phyloP scores from a whole-genome alignment of 1,284 basidiomycete species.

The Boletellus sp. region DNA sequence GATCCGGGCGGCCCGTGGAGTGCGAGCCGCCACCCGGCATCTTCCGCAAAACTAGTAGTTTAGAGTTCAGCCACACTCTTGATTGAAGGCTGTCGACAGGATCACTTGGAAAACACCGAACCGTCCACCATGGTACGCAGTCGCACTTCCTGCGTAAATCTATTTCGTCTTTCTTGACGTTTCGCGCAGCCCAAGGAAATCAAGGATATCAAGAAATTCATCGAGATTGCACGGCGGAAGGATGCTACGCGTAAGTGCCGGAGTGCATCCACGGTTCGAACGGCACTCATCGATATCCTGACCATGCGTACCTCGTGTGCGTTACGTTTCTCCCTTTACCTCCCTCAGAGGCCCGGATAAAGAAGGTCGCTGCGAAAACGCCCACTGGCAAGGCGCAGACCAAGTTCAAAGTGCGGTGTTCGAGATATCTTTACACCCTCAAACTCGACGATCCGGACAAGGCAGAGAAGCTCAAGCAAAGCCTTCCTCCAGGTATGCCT shows the following conservation, averaged over 20 bases:
- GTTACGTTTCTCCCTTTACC: neutral
- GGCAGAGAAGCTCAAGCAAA: constrained; percentile 97
- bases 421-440: constrained; percentile 96
- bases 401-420: constrained; percentile 99
- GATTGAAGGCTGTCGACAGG: neutral
- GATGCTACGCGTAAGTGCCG: constrained; percentile 64
- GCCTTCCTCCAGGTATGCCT: constrained; percentile 85
- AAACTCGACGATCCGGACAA: constrained; percentile 95
- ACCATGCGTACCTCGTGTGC: neutral
- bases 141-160: neutral
- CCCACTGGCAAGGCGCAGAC: constrained; percentile 78
- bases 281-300: constrained; percentile 1
- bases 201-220: constrained; percentile 98
- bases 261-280: constrained; percentile 17
- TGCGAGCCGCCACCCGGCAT: constrained; percentile 3
- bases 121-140: constrained; percentile 25
- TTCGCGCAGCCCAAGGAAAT: constrained; percentile 88
- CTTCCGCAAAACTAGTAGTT: constrained; percentile 27
- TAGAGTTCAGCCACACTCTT: constrained; percentile 33
- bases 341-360: constrained; percentile 85
- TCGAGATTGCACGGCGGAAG: constrained; percentile 92
- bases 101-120: constrained; percentile 1
- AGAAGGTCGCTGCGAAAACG: constrained; percentile 78
- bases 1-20: too few species aligned
- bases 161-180: constrained; percentile 3